Evolutionary conservation across 176 grass and related monocot species (phyloP).

Genomic region (Eleusine coracana): DNA sequence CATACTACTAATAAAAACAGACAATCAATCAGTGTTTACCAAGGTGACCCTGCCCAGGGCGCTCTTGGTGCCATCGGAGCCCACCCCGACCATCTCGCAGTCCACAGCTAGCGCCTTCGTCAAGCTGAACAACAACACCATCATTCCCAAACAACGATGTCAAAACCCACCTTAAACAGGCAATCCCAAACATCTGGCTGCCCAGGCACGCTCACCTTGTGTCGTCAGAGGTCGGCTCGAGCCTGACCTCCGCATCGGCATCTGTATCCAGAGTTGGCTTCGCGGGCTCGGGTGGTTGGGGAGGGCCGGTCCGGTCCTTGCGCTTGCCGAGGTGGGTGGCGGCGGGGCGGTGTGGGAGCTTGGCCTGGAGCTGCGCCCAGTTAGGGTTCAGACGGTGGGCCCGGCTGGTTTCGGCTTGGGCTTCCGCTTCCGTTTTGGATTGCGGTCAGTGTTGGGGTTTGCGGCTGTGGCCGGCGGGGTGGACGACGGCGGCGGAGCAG

Average conservation of each 20-base stretch:
- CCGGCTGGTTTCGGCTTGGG: slow-evolving; percentile 35
- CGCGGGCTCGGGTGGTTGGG: slow-evolving; percentile 29
- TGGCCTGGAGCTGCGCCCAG: slow-evolving; percentile 87
- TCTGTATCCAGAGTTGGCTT: slow-evolving; percentile 18
- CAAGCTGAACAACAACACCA: slow-evolving; percentile 51
- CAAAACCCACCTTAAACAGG: slow-evolving; percentile 31
- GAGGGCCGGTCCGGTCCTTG: slow-evolving; percentile 28
- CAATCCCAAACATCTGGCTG: slow-evolving; percentile 7
- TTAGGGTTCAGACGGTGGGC: slow-evolving; percentile 68
- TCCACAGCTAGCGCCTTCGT: slow-evolving; percentile 78
- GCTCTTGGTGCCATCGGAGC: slow-evolving; percentile 64
- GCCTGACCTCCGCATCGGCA: slow-evolving; percentile 18
- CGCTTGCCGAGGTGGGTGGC: slow-evolving; percentile 44
- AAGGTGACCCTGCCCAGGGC: slow-evolving; percentile 83
- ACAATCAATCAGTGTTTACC: slow-evolving; percentile 41
- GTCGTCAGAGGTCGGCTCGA: slow-evolving; percentile 71
- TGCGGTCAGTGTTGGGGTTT: slow-evolving; percentile 29
- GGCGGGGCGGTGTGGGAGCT: slow-evolving; percentile 53
- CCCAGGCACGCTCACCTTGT: slow-evolving; percentile 46
- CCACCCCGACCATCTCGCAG: slow-evolving; percentile 93
- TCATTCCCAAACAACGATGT: slow-evolving; percentile 23
- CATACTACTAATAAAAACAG: background rate
- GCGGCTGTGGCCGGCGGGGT: slow-evolving; percentile 22
- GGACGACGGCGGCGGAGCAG: slow-evolving; percentile 16
- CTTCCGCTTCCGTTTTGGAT: slow-evolving; percentile 38